phyloP scores from a whole-genome alignment of 208 protist species.

The Histomonas meleagridis region DNA sequence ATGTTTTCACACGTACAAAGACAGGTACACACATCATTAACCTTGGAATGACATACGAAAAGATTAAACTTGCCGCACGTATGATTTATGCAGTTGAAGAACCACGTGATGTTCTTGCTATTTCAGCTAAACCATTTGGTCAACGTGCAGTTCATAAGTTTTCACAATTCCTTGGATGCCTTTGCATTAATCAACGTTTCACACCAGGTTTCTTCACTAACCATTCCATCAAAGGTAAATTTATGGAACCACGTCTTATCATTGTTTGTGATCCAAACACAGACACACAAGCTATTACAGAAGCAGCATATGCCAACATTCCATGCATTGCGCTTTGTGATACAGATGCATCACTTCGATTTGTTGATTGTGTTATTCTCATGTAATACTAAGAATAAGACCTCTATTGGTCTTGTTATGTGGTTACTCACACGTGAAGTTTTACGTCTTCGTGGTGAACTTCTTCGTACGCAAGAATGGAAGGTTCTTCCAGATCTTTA shows the following conservation, averaged over 20 bases:
- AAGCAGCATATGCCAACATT: constrained; percentile 94
- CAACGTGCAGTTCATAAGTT: constrained; percentile 75
- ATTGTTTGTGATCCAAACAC: constrained; percentile 84
- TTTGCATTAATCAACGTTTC: constrained; percentile 75
- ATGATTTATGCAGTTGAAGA: constrained; percentile 93
- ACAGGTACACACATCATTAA: constrained; percentile 83
- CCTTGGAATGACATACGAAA: constrained; percentile 93
- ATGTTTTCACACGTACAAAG: background rate
- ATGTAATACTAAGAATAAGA: constrained; percentile 59
- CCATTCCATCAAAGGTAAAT: constrained; percentile 82
- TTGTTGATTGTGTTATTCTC: constrained; percentile 77
- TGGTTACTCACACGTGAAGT: constrained; percentile 96
- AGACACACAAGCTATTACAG: constrained; percentile 83
- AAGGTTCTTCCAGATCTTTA: constrained; percentile 96
- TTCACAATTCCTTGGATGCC: constrained; percentile 73
- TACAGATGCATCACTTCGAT: constrained; percentile 79
- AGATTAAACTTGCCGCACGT: constrained; percentile 89
- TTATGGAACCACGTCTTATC: constrained; percentile 90
- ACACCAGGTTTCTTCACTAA: constrained; percentile 92
- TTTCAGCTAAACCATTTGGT: constrained; percentile 66
- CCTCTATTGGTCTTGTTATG: constrained; percentile 92
- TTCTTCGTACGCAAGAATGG: constrained; percentile 77
- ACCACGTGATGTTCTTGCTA: constrained; percentile 82
- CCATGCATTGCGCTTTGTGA: constrained; percentile 95
- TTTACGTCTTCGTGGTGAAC: constrained; percentile 75